Evolutionary conservation across 148 eudicot genomes (phyloP), one percentile per base, ranked within the genome.

Genomic region (Arctostaphylos glauca): DNA sequence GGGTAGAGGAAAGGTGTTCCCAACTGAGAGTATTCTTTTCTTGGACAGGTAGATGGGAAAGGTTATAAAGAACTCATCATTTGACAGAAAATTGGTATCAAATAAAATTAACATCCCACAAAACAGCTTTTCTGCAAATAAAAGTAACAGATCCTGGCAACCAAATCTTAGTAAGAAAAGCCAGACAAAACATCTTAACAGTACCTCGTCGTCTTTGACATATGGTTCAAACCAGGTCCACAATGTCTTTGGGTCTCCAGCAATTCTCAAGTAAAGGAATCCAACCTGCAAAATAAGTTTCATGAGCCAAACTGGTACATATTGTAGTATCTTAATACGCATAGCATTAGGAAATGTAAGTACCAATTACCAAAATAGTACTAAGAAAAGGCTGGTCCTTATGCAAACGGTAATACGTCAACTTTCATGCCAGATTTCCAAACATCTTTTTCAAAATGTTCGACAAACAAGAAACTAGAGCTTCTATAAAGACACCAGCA

Each of bases 221-320:
- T 92, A 96, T 43, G 95, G 97, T 82, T 96, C 99, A 83, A 88
- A 93, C 99, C 99, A 96, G 85, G 78, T 89, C 99, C 99, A 96
- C 84, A 96, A 86, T 10, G 94, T 89, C 84, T 94, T 96, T 50
- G 98, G 92, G 85, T 96, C 99, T 55, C 90, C 99, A 76, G 94
- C 93, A 90, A 94, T 94, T 84, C 99, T 90, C 80, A 96, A 89
- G 87, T 94, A 96, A 5, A 96, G 92, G 86, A 96, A 96, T 68
- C 99, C 99, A 86, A 96, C 56, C 99, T 96, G 93, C 86, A 89
- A 88, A 67, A 85, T 7, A 71, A 84, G 66, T n/a, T 48, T 43
- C 12, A n/a, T 41, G 18, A 66, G 44, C n/a, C 21, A 52, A n/a
- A 44, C 60, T 38, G 16, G 47, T 41, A 68, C 15, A 25, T 41